A percentile compares a stretch with the other conserved stretches of the same genome.
Evolutionary conservation across 208 protist genomes (phyloP).

Genomic region (Leishmania major): DNA sequence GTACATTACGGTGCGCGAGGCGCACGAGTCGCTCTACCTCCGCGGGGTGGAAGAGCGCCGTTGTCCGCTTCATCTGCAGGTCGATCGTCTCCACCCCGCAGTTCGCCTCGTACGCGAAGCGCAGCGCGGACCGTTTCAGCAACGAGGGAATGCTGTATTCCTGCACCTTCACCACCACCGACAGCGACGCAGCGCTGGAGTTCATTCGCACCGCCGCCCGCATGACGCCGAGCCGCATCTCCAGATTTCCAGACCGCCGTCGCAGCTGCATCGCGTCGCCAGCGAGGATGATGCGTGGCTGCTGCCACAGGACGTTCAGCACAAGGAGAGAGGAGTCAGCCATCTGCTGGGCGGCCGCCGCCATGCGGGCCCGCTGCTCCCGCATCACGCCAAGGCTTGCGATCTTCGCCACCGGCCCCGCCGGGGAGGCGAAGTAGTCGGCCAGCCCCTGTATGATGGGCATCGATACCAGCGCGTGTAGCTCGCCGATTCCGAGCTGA

Average conservation of each 20-base stretch:
- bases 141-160: conserved; percentile 76
- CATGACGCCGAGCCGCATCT: conserved; percentile 79
- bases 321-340: conserved; percentile 45
- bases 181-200: conserved; percentile 34
- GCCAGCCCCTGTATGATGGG: conserved; percentile 68
- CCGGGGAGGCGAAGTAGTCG: conserved; percentile 73
- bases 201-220: conserved; percentile 51
- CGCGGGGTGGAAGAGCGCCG: conserved; percentile 51
- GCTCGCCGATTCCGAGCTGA: conserved; percentile 55
- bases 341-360: conserved; percentile 55
- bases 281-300: conserved; percentile 72
- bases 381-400: conserved; percentile 79
- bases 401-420: conserved; percentile 80
- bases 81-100: conserved; percentile 25
- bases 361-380: conserved; percentile 74
- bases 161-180: conserved; percentile 47
- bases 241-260: conserved; percentile 38
- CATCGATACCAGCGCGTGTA: conserved; percentile 60
- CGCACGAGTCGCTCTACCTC: conserved; percentile 70
- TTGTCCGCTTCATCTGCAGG: conserved; percentile 61
- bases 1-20: conserved; percentile 66
- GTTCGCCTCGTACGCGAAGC: conserved; percentile 37
- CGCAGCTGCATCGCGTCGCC: conserved; percentile 58
- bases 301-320: conserved; percentile 73
- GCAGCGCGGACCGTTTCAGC: conserved; percentile 59